Base-by-base conservation (phyloP, 2,329 filamentous ascomycete species). In the Trichoderma oligosporum region DNA sequence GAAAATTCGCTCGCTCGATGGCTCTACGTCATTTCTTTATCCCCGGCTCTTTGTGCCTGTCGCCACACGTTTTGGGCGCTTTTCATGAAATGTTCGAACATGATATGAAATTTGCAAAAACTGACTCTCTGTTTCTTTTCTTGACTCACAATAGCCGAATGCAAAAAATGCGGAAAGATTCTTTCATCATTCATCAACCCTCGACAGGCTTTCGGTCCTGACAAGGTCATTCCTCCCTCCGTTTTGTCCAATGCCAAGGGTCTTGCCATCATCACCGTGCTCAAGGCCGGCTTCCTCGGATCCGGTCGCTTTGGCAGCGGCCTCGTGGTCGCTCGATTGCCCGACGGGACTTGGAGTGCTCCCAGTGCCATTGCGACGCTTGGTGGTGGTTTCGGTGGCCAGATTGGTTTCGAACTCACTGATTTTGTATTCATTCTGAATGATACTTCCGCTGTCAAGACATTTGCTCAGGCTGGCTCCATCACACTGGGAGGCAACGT, bases 351-450 rank as follows among this genome's bases (percentile, higher is more conserved):
- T 57, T 95, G 89, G 89, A 91, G 87, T 62, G 89, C 89, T 3
- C 89, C 89, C 11, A 88, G 85, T 57, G 90, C 89, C 51, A 91
- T 94, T 67, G 86, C 86, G 52, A 91, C 88, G 1, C 85, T 87
- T 25, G 90, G 90, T 64, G 90, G 86, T 55, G 90, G 89, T 22
- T 89, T 95, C 63, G 89, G 89, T 64, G 89, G 89, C 38, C 89
- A 94, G 74, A 90, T 95, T 67, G 89, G 89, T 33, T 89, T 93
- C 72, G 90, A 95, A 73, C 74, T 95, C 61, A 94, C 90, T 59
- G 90, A 94, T 71, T 99, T 99, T 70, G 94, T 99, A 70, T 97
- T 99, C 75, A 97, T 99, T 63, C 85, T 99, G 63, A 99, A 99
- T 75, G 93, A 99, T 69, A 79, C 85, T 39, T 84, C 79, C 58